Base-by-base conservation (phyloP, 2,329 filamentous ascomycete species). In the Cladosporium velox region DNA sequence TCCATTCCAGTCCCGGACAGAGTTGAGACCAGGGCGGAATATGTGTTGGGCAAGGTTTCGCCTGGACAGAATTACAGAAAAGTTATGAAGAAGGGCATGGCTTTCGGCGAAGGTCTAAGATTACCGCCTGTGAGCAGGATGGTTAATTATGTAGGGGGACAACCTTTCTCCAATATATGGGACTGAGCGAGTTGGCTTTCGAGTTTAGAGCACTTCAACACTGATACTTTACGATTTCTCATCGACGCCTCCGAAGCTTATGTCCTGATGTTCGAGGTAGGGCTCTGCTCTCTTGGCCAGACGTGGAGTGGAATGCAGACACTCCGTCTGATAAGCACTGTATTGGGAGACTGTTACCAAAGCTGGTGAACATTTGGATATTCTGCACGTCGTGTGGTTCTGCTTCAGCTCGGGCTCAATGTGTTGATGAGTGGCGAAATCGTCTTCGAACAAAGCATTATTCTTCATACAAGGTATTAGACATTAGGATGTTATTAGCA, bases 21-120 rank as follows among this genome's bases (percentile, higher is more conserved):
- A 8, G 85, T 86, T 2, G 85, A 87, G 76, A 85, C 84, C 26
- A 77, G 81, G 34, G 74, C 77, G 65, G 77, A 80, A 57, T 84
- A 83, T 70, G 80, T 87, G 1, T 78, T 87, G 4, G 86, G 86
- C 3, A 87, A 87, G 70, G 78, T 87, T 12, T 80, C 76, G 26
- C 84, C 85, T 0, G 85, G 85, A 1, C 76, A 78, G 71, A 87
- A 87, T 69, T 87, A 85, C 71, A 78, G 85, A 30, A 74, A 77
- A 62, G 82, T 86, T 6, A 81, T 87, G 80, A 79, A 74, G 55
- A 83, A 83, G 69, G 84, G 83, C 3, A 81, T 85, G 74, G 69
- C 75, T 3, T 87, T 87, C 75, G 85, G 84, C 6, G 79, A 70
- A 11, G 74, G 72, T 2, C 14, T 44, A 18, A 47, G 79, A 80